Evolutionary conservation across 2,329 filamentous ascomycete species (phyloP), one percentile per base, ranked within the genome.

Genomic region (Periconia sp.): DNA sequence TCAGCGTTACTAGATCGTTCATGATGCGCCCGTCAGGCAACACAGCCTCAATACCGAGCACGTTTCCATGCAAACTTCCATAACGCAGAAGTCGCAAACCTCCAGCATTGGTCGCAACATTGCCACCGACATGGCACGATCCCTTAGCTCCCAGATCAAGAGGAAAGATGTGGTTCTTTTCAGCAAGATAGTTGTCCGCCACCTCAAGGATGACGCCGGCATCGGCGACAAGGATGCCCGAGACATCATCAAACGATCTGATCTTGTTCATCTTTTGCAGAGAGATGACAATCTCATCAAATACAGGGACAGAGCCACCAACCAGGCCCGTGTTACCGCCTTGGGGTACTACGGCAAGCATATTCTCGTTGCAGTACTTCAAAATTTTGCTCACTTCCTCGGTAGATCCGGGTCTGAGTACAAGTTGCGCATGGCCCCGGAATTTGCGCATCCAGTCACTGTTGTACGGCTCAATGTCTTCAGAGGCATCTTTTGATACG

Each of bases 401-500:
- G 0, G 91, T 93, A 15, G 85, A 89, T 48, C 82, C 84, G 11
- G 94, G 94, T 77, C 92, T 95, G 58, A 99, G 78, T 5, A 97
- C 92, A 23, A 99, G 79, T 68, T 87, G 86, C 56, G 90, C 86
- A 75, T 97, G 92, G 30, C 94, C 95, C 56, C 90, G 87, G 79
- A 96, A 99, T 78, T 99, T 99, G 76, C 90, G 88, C 92, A 99
- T 97, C 94, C 95, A 99, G 77, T 99, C 94, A 71, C 87, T 86
- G 76, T 99, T 99, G 82, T 92, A 99, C 8, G 90, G 84, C 71
- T 94, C 91, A 60, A 97, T 82, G 70, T 97, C 94, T 65, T 90
- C 89, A 2, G 81, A 78, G 14, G 86, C 86, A 74, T 92, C 85
- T 62, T 85, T 76, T 3, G 86, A 90, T 50, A 96, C 82, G 47